Conservation (phyloP, 2,329 filamentous ascomycete genomes). For the Exophiala phaeomuriformis region DNA sequence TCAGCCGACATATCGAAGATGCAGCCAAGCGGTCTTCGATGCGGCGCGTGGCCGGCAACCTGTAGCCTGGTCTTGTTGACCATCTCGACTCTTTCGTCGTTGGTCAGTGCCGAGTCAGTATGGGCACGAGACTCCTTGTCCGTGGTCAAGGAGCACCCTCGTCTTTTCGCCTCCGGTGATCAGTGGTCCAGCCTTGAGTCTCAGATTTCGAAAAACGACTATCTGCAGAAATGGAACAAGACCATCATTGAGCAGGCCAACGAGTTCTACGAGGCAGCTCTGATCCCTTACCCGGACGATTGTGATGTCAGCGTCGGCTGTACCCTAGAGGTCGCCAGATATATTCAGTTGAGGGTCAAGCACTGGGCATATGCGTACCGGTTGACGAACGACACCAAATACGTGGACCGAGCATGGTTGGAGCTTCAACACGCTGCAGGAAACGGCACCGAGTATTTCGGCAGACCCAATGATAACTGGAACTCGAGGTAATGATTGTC, state of each 20-base stretch:
- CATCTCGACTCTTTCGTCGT: slow-evolving; percentile 4
- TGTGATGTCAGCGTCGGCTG: slow-evolving; percentile 7
- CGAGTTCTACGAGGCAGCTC: neutral
- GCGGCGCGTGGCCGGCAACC: neutral
- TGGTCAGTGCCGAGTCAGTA: slow-evolving; percentile 3
- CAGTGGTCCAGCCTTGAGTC: slow-evolving; percentile 1
- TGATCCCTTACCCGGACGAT: slow-evolving; percentile 7
- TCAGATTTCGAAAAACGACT: slow-evolving; percentile 2
- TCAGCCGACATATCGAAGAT: neutral
- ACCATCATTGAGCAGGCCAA: slow-evolving; percentile 5
- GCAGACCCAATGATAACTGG: slow-evolving; percentile 3
- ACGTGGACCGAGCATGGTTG: slow-evolving; percentile 2
- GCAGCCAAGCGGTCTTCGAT: slow-evolving; percentile 1
- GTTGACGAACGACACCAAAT: slow-evolving; percentile 5
- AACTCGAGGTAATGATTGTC: slow-evolving; percentile 4
- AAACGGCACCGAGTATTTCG: slow-evolving; percentile 5
- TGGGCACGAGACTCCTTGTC: slow-evolving; percentile 4
- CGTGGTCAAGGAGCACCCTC: slow-evolving; percentile 3
- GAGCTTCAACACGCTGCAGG: slow-evolving; percentile 6
- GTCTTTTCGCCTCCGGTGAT: slow-evolving; percentile 5
- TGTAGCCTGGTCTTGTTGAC: slow-evolving; percentile 1
- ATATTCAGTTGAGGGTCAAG: slow-evolving; percentile 7
- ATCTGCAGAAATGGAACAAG: slow-evolving; percentile 4
- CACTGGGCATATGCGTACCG: slow-evolving; percentile 5
- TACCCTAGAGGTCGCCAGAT: slow-evolving; percentile 7